Evolutionary conservation across 345 rosid species (phyloP).

Genomic region (Citrus mangshanensis): DNA sequence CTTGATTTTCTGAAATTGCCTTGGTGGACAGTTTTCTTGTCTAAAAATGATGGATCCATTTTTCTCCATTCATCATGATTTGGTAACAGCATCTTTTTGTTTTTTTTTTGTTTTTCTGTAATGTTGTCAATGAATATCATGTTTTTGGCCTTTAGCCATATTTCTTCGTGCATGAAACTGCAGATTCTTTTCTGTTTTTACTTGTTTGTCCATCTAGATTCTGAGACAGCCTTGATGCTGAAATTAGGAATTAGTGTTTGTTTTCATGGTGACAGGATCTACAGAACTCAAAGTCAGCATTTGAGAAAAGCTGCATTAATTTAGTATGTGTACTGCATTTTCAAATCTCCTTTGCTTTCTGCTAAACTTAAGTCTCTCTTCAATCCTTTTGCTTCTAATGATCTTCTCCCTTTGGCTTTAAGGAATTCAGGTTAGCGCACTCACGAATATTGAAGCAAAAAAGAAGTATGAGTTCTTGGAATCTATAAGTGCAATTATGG

Average conservation of each 20-base stretch:
- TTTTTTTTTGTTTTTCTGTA: too few species aligned
- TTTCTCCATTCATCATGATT: too few species aligned
- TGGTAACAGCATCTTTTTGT: not conserved
- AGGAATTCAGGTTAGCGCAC: constrained; percentile 78
- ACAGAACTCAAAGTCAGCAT: constrained; percentile 79
- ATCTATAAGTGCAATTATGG: constrained; percentile 87
- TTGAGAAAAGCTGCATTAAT: constrained; percentile 84
- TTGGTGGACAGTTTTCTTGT: too few species aligned
- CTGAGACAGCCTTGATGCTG: not conserved
- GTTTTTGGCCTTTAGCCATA: not conserved
- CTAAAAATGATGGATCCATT: too few species aligned
- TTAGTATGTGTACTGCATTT: constrained; percentile 49
- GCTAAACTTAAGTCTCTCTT: not conserved
- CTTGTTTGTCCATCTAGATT: not conserved
- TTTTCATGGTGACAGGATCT: constrained; percentile 51
- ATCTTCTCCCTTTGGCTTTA: constrained; percentile 37
- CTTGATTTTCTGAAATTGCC: too few species aligned
- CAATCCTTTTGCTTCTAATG: constrained; percentile 24
- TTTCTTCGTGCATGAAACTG: not conserved
- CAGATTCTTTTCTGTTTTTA: not conserved
- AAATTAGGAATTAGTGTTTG: not conserved
- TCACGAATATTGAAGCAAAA: constrained; percentile 76
- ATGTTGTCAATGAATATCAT: not conserved
- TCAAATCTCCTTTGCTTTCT: constrained; percentile 10
- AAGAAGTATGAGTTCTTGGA: constrained; percentile 90